Evolutionary conservation across 2,329 filamentous ascomycete species (phyloP), one percentile per base, ranked within the genome.

Genomic region (Venturiaceae sp.): DNA sequence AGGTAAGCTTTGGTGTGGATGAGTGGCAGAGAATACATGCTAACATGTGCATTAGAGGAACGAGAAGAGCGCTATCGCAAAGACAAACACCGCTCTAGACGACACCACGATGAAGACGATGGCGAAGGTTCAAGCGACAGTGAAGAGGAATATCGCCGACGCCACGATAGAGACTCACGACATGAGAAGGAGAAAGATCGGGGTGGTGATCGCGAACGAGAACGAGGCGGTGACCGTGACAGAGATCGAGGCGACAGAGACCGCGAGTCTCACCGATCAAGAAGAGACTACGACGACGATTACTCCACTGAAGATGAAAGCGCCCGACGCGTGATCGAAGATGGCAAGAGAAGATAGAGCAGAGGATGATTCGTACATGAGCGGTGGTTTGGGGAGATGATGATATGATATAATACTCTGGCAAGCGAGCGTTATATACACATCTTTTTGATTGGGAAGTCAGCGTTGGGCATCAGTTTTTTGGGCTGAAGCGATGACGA

Each of bases 211-310:
- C 28, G 39, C 39, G 55, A 52, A 19, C 19, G 44, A 37, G 54
- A 56, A n/a, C 54, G 54, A 32, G 53, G 34, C 39, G 28, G 39
- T 2, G 23, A 57, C 21, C 36, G 55, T 7, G 55, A 57, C 6
- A 26, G 39, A 28, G 55, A 57, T 19, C 36, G 55, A n/a, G 41
- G 34, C 23, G 53, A 56, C 13, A 56, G 54, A 46, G 55, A 58
- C 33, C 39, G 55, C 16, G 55, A 58, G 14, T 33, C 39, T 52
- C n/a, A 50, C n/a, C 33, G 50, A 26, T 53, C 30, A 8, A n/a
- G 57, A 37, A 16, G 47, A 9, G 57, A 41, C 8, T 39, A 39
- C 34, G 46, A 54, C 8, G 57, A 53, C 13, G 33, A 53, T 23
- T 58, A 58, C n/a, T 14, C 33, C 9, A 32, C 37, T 11, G 57